Evolutionary conservation across 2,329 filamentous ascomycete species (phyloP).

Genomic region (Phyllosticta citriasiana): DNA sequence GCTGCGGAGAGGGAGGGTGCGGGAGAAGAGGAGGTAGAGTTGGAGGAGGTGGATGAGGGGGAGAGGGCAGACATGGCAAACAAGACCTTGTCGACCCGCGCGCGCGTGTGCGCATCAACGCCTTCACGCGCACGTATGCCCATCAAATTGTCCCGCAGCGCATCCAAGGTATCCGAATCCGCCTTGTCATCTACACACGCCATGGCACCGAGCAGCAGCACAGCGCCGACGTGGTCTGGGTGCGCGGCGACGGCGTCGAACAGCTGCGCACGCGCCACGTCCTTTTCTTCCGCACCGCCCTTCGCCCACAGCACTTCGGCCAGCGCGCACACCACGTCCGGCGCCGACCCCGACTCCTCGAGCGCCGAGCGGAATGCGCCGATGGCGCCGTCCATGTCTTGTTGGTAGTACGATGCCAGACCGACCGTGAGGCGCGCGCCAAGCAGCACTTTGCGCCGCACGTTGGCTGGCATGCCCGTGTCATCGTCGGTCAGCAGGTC

Average conservation of each 20-base stretch:
- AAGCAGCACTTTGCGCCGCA: conserved; percentile 61
- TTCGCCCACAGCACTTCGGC: conserved; percentile 92
- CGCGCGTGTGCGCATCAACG: conserved; percentile 53
- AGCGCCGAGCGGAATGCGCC: conserved; percentile 72
- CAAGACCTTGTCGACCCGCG: conserved; percentile 63
- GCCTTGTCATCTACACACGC: conserved; percentile 58
- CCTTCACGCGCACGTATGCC: conserved; percentile 57
- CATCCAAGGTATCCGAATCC: conserved; percentile 71
- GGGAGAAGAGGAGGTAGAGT: not conserved
- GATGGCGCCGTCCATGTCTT: conserved; percentile 59
- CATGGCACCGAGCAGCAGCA: conserved; percentile 74
- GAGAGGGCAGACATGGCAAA: conserved; percentile 59
- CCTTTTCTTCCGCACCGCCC: conserved; percentile 61
- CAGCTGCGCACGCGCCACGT: conserved; percentile 67
- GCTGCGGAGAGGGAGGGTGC: conserved; percentile 48
- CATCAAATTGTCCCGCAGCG: conserved; percentile 69
- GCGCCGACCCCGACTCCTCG: conserved; percentile 62
- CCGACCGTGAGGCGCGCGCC: conserved; percentile 82
- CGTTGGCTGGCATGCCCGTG: conserved; percentile 53
- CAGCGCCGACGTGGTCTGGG: conserved; percentile 66
- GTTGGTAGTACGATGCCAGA: conserved; percentile 65
- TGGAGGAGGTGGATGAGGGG: not conserved
- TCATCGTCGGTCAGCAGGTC: conserved; percentile 65
- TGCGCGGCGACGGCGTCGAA: conserved; percentile 69
- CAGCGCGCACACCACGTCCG: conserved; percentile 77